Conservation (phyloP, 2,329 filamentous ascomycete genomes). For the Cladosporium phlei region DNA sequence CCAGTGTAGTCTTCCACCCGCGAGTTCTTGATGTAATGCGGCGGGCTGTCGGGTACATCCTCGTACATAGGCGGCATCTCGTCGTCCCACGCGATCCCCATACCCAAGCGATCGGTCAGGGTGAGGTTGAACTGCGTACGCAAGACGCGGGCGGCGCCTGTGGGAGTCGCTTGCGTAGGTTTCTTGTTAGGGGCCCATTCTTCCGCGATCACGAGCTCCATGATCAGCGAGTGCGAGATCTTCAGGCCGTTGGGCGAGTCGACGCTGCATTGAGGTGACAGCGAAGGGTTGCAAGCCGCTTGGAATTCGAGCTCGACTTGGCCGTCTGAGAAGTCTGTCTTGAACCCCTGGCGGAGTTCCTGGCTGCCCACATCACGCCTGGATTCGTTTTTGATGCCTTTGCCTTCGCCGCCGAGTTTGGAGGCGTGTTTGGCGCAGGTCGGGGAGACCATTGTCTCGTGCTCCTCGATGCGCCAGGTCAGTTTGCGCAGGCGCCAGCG, state of each 20-base stretch:
- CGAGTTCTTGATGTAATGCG: slow-evolving; percentile 42
- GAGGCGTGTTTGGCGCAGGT: slow-evolving; percentile 72
- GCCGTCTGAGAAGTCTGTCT: slow-evolving; percentile 65
- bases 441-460: slow-evolving; percentile 69
- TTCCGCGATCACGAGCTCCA: slow-evolving; percentile 91
- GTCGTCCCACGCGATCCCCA: slow-evolving; percentile 95
- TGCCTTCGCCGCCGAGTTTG: slow-evolving; percentile 60
- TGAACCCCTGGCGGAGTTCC: slow-evolving; percentile 85
- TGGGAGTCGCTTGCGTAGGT: slow-evolving; percentile 72
- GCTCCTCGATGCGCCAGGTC: slow-evolving; percentile 90
- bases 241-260: slow-evolving; percentile 69
- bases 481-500: slow-evolving; percentile 89
- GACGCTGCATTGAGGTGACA: slow-evolving; percentile 71
- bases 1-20: slow-evolving; percentile 44
- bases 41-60: slow-evolving; percentile 83
- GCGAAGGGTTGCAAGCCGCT: slow-evolving; percentile 55
- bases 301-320: slow-evolving; percentile 77
- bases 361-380: slow-evolving; percentile 72
- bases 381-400: slow-evolving; percentile 69
- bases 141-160: slow-evolving; percentile 82
- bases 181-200: slow-evolving; percentile 71
- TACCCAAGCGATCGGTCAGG: slow-evolving; percentile 76
- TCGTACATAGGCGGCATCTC: slow-evolving; percentile 91
- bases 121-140: slow-evolving; percentile 84
- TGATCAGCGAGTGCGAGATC: slow-evolving; percentile 76